These are phyloP conservation scores for Dipodascus albidus DNA, from an alignment of 805 yeast species.

Conservation along the genomic window DNA sequence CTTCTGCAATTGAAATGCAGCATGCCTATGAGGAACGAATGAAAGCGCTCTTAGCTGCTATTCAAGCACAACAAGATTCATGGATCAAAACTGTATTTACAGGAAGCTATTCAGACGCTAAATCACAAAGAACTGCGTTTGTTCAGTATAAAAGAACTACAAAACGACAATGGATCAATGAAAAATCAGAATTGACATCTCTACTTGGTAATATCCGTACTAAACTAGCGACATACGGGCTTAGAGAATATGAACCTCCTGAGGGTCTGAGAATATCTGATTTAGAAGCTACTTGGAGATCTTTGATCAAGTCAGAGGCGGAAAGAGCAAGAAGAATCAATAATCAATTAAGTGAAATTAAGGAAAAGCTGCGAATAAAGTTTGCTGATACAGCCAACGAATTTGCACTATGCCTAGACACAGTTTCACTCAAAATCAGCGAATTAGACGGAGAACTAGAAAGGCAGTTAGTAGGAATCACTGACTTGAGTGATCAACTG, in stretches of 20 bases:
- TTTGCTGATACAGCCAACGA: slow-evolving; percentile 27
- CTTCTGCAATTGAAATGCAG: slow-evolving; percentile 23
- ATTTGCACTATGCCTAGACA: slow-evolving; percentile 19
- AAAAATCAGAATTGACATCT: slow-evolving; percentile 26
- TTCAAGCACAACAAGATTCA: slow-evolving; percentile 12
- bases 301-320: slow-evolving; percentile 24
- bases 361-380: slow-evolving; percentile 22
- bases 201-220: slow-evolving; percentile 28
- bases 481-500: slow-evolving; percentile 27
- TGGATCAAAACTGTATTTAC: slow-evolving; percentile 22
- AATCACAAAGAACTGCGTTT: slow-evolving; percentile 18
- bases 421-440: slow-evolving; percentile 20
- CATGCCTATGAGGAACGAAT: slow-evolving; percentile 25
- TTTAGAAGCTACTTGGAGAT: slow-evolving; percentile 25
- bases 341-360: slow-evolving; percentile 23
- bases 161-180: slow-evolving; percentile 29
- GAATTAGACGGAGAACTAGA: slow-evolving; percentile 28
- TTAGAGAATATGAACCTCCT: slow-evolving; percentile 28
- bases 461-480: slow-evolving; percentile 27
- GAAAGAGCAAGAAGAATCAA: slow-evolving; percentile 24
- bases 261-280: slow-evolving; percentile 19
- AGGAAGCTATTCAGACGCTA: slow-evolving; percentile 21
- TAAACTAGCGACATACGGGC: slow-evolving; percentile 26
- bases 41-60: slow-evolving; percentile 17
- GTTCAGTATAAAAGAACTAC: slow-evolving; percentile 19